Evolutionary conservation across 768 basidiomycete species (phyloP).

Genomic region (Podaxis rugospora): DNA sequence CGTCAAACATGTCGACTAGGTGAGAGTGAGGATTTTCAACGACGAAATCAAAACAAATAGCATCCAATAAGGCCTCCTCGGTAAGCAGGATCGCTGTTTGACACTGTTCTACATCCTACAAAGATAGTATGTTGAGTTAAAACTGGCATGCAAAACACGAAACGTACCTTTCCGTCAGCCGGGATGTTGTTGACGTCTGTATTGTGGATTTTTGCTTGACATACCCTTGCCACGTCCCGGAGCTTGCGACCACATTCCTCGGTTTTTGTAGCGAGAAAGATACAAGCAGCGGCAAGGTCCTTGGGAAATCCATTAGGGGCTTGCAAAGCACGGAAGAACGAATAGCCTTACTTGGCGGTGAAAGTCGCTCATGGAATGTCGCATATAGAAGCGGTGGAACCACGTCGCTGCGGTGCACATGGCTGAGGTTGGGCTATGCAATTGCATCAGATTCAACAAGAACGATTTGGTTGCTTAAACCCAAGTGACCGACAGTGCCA

Average conservation of each 20-base stretch:
- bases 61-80: constrained; percentile 78
- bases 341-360: constrained; percentile 61
- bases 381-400: constrained; percentile 92
- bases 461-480: constrained; percentile 9
- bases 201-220: constrained; percentile 61
- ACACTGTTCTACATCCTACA: constrained; percentile 72
- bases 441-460: constrained; percentile 13
- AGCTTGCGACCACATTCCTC: constrained; percentile 87
- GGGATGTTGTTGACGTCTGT: constrained; percentile 52
- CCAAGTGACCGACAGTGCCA: constrained; percentile 58
- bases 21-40: constrained; percentile 74
- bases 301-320: constrained; percentile 24
- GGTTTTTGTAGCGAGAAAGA: constrained; percentile 89
- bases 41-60: constrained; percentile 82
- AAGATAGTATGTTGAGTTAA: background rate
- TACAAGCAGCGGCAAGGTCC: constrained; percentile 83
- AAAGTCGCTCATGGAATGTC: constrained; percentile 78
- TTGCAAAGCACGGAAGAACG: constrained; percentile 9
- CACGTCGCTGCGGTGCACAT: constrained; percentile 86
- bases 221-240: constrained; percentile 77
- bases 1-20: constrained; percentile 68
- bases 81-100: constrained; percentile 65
- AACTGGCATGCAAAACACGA: background rate
- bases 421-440: constrained; percentile 66
- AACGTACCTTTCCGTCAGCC: constrained; percentile 60